Evolutionary conservation across 2,329 filamentous ascomycete species (phyloP).

Genomic region (Mycosphaerelloides madeirae): DNA sequence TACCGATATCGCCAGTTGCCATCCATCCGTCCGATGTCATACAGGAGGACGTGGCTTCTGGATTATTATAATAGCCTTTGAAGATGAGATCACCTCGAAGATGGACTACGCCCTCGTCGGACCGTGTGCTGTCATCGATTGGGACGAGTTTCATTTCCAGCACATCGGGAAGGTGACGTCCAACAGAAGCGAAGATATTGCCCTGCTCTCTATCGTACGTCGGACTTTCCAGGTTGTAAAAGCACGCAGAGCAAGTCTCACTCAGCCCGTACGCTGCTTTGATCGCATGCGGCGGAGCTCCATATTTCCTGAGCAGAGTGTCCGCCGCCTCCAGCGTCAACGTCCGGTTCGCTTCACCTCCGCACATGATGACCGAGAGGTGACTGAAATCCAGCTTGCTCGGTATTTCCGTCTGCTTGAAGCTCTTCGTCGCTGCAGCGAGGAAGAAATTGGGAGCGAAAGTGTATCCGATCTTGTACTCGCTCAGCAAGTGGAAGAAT

Average conservation of each 20-base stretch:
- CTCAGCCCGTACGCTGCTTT: constrained; percentile 21
- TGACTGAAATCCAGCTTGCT: constrained; percentile 9
- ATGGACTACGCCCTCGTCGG: constrained; percentile 10
- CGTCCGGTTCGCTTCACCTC: constrained; percentile 44
- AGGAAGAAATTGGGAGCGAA: constrained; percentile 47
- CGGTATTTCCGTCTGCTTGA: constrained; percentile 7
- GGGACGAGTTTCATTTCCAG: constrained; percentile 16
- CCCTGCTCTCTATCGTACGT: constrained; percentile 13
- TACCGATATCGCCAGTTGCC: constrained; percentile 23
- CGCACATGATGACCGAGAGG: constrained; percentile 34
- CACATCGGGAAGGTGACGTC: constrained; percentile 13
- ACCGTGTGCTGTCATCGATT: neutral
- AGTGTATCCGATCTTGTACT: constrained; percentile 40
- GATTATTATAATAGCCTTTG: constrained; percentile 32
- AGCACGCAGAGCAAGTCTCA: constrained; percentile 24
- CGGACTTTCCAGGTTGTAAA: constrained; percentile 19
- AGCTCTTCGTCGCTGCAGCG: constrained; percentile 10
- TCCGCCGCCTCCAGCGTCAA: constrained; percentile 15
- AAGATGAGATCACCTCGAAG: constrained; percentile 33
- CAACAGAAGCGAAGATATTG: constrained; percentile 19
- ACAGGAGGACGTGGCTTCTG: constrained; percentile 32
- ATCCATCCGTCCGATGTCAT: constrained; percentile 37
- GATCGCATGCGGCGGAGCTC: constrained; percentile 15
- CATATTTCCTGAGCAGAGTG: constrained; percentile 9
- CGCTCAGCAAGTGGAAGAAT: constrained; percentile 41